Conservation (phyloP, 2,329 filamentous ascomycete genomes). For the Epicoccum sorghinum region DNA sequence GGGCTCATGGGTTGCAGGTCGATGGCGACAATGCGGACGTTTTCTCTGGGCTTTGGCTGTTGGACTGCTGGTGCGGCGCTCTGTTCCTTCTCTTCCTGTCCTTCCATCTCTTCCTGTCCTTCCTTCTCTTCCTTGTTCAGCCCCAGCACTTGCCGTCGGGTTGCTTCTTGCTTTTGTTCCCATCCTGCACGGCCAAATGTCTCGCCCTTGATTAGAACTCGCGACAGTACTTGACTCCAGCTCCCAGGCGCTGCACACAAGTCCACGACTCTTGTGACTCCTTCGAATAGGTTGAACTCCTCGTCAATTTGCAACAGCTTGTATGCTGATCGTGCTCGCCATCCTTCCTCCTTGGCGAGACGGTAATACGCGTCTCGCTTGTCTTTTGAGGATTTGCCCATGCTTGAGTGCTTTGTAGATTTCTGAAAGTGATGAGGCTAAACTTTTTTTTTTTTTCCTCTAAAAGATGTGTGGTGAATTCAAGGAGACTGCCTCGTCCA, state of each 20-base stretch:
- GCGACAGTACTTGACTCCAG: conserved; percentile 95
- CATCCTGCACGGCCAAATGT: conserved; percentile 84
- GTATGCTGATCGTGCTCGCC: conserved; percentile 94
- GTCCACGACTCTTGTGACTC: conserved; percentile 91
- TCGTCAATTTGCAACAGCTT: conserved; percentile 95
- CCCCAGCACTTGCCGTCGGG: conserved; percentile 63
- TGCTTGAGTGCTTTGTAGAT: conserved; percentile 42
- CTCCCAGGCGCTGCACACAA: conserved; percentile 94
- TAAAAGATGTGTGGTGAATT: background rate
- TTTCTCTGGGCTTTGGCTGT: conserved; percentile 59
- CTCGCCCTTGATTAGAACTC: conserved; percentile 91
- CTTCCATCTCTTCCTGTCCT: conserved; percentile 13
- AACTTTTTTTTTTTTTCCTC: background rate
- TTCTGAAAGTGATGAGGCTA: no score
- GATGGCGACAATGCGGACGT: conserved; percentile 93
- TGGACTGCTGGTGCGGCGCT: conserved; percentile 24
- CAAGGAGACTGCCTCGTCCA: background rate
- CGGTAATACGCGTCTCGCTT: conserved; percentile 98
- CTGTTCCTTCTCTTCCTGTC: conserved; percentile 15
- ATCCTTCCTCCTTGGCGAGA: conserved; percentile 97
- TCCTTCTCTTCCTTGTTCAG: conserved; percentile 14
- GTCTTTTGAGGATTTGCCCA: conserved; percentile 98
- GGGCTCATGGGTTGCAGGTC: conserved; percentile 96
- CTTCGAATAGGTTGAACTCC: conserved; percentile 93
- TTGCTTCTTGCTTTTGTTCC: conserved; percentile 81